Evolutionary conservation across 2,329 filamentous ascomycete species (phyloP), one percentile per base, ranked within the genome.

Genomic region (Gremmenia infestans): DNA sequence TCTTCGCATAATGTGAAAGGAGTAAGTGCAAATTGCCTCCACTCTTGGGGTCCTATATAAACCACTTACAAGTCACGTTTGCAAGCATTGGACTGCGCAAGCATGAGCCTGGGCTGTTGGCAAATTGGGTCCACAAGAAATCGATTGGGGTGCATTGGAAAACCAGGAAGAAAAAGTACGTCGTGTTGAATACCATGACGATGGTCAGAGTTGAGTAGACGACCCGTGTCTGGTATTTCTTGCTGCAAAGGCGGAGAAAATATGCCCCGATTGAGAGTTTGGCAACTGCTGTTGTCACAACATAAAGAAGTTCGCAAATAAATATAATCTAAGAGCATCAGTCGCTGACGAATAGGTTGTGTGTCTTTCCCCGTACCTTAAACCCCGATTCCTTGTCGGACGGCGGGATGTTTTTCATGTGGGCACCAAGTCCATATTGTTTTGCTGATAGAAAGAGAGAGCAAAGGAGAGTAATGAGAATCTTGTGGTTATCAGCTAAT

Each of bases 41-140:
- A 4, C 2, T 3, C 9, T 11, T 11, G 9, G 28, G 8, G 8
- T 1, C 2, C 7, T 32, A 11, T 32, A 32, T 32, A 32, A 11
- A 32, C 9, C 28, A 32, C 28, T 32, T 11, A 32, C 28, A 67
- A 5, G 66, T 65, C 39, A 66, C 58, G 25, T 60, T 58, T 1
- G 62, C 55, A 9, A 67, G 50, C 17, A 57, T 59, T 2, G 60
- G 40, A n/a, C 62, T 57, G 35, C 57, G 60, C 36, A 73, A 57
- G 50, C 73, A 73, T 22, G 55, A 61, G 9, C 73, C 71, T 4
- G 50, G 49, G 9, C 61, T 58, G 1, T 61, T 52, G 2, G 62
- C 62, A 35, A 71, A 70, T 23, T 68, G 65, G 19, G 61, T 59
- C 74, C 74, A 76, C 52, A 71, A 71, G 56, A 69, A 73, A 4